phyloP scores from a whole-genome alignment of 306 rosid genomes.

The Carpinus viminea region DNA sequence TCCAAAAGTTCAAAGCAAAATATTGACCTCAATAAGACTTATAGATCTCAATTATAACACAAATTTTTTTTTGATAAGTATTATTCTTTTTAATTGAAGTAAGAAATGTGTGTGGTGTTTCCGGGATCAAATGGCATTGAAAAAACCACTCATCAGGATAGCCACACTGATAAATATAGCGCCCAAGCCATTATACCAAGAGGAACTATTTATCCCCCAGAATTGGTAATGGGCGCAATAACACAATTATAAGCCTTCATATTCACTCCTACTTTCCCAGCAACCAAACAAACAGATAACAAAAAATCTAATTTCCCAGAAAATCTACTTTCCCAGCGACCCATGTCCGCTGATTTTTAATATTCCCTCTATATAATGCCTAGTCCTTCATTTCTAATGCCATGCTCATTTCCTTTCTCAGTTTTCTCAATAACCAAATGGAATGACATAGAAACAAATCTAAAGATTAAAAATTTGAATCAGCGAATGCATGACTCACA shows the following conservation, averaged over 20 bases:
- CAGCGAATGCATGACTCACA: neutral
- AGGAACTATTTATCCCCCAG: constrained; percentile 57
- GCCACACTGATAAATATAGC: constrained; percentile 60
- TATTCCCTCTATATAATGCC: neutral
- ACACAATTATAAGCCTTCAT: neutral
- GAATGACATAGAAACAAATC: neutral
- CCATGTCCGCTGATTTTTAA: neutral
- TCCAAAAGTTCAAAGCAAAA: neutral
- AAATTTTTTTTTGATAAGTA: no score
- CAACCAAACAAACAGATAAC: neutral
- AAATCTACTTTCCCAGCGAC: neutral
- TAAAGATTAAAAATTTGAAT: neutral
- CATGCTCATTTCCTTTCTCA: neutral
- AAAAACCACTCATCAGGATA: constrained; percentile 78
- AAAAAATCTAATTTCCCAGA: neutral
- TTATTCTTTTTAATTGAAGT: no score
- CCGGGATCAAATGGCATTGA: constrained; percentile 73
- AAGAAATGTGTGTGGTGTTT: constrained; percentile 69
- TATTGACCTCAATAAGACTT: neutral
- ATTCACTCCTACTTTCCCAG: neutral
- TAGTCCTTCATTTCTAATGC: neutral
- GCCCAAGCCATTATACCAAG: constrained; percentile 85
- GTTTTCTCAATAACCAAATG: neutral
- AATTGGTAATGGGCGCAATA: constrained; percentile 82
- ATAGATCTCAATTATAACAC: neutral